Conservation (phyloP, 164 flowering plant genomes). For the Nymphaea colorata region DNA sequence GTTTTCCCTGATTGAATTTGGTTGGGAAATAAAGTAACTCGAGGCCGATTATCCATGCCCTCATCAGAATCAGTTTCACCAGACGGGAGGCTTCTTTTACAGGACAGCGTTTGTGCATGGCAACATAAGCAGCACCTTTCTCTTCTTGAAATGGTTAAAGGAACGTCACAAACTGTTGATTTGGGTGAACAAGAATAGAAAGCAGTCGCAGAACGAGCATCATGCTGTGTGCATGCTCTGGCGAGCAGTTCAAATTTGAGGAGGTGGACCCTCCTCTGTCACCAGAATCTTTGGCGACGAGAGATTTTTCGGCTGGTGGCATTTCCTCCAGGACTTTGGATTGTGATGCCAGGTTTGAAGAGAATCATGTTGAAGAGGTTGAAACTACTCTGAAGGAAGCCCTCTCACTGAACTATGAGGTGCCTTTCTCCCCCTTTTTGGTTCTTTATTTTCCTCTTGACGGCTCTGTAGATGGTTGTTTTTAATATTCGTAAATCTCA, state of each 20-base stretch:
- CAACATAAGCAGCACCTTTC: too few species aligned
- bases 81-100: too few species aligned
- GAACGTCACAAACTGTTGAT: too few species aligned
- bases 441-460: slow-evolving; percentile 1
- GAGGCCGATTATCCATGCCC: too few species aligned
- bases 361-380: slow-evolving; percentile 74
- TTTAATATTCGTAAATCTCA: slow-evolving; percentile 3
- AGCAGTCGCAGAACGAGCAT: slow-evolving; percentile 6
- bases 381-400: slow-evolving; percentile 95
- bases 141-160: too few species aligned
- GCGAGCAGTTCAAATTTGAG: slow-evolving; percentile 93
- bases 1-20: too few species aligned
- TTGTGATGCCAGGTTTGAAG: slow-evolving; percentile 78
- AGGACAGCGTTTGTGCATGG: too few species aligned
- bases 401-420: slow-evolving; percentile 93
- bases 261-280: slow-evolving; percentile 53
- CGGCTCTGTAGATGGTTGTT: not conserved
- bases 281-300: slow-evolving; percentile 85
- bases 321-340: slow-evolving; percentile 75
- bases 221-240: slow-evolving; percentile 98
- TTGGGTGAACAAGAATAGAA: too few species aligned
- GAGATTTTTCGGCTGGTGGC: slow-evolving; percentile 86
- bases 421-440: slow-evolving; percentile 7
- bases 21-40: too few species aligned
- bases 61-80: too few species aligned